Conservation (phyloP, 805 yeast genomes). For the Starmerella cellae region DNA sequence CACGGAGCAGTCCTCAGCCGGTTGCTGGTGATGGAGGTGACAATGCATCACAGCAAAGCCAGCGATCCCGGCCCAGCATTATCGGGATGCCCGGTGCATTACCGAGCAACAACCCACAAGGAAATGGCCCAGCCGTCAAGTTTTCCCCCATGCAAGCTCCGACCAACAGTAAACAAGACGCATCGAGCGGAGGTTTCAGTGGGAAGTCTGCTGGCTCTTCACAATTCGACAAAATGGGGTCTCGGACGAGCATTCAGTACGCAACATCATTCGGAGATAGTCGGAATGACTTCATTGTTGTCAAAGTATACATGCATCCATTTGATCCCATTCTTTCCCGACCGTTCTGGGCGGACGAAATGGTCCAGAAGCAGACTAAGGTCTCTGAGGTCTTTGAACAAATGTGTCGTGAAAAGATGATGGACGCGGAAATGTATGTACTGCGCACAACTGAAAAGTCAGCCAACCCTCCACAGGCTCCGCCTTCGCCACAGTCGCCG, state of each 20-base stretch:
- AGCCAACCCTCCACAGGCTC: not conserved
- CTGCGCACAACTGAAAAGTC: conserved; percentile 24
- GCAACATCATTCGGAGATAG: not conserved
- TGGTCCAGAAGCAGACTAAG: conserved; percentile 14
- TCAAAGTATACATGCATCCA: conserved; percentile 25
- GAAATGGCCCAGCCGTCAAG: not conserved
- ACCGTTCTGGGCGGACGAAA: conserved; percentile 22
- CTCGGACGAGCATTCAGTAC: not conserved
- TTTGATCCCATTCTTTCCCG: conserved; percentile 24
- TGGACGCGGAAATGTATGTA: conserved; percentile 25
- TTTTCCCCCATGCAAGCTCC: not conserved
- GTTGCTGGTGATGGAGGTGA: not conserved
- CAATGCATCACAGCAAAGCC: not conserved
- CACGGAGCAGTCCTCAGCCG: not conserved
- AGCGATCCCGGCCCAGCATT: not conserved
- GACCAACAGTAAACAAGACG: too few relatives aligned
- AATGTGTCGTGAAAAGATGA: conserved; percentile 25
- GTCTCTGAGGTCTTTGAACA: conserved; percentile 22
- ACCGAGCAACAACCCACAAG: not conserved
- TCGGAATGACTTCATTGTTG: conserved; percentile 1
- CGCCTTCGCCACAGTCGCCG: conserved; percentile 1
- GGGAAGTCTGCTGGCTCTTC: not conserved
- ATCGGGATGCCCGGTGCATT: too few relatives aligned
- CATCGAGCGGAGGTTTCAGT: too few relatives aligned
- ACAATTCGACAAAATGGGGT: not conserved